A percentile compares a stretch with the other conserved stretches of the same genome.
Evolutionary conservation across 768 basidiomycete species (phyloP).

Genomic region (Lanmaoa rubissima): DNA sequence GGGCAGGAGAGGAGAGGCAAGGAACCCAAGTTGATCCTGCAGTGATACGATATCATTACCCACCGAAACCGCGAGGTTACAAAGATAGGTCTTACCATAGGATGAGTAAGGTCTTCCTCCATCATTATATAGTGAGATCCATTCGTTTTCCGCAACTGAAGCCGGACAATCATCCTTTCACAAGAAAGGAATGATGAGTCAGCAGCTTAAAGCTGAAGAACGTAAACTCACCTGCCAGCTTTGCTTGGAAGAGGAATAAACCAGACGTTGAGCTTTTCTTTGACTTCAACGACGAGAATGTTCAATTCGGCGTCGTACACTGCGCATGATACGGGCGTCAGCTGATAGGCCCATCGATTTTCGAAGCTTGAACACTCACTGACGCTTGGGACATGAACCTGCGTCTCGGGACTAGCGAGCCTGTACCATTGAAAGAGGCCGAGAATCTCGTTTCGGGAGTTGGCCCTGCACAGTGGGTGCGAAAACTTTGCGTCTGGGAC

Average conservation of each 20-base stretch:
- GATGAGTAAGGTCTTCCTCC: constrained; percentile 62
- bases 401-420: constrained; percentile 52
- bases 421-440: constrained; percentile 66
- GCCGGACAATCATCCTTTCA: constrained; percentile 45
- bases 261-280: constrained; percentile 35
- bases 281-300: constrained; percentile 49
- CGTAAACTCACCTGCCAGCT: constrained; percentile 43
- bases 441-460: constrained; percentile 53
- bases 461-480: constrained; percentile 57
- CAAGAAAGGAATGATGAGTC: not conserved
- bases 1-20: constrained; percentile 24
- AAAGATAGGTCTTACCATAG: constrained; percentile 37
- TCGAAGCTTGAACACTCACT: constrained; percentile 34
- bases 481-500: constrained; percentile 53
- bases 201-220: not conserved
- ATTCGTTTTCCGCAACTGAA: constrained; percentile 47
- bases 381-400: constrained; percentile 41
- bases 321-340: constrained; percentile 20
- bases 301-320: constrained; percentile 47
- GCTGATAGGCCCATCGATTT: not conserved
- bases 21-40: constrained; percentile 22
- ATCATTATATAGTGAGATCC: constrained; percentile 44
- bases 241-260: constrained; percentile 53
- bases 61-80: not conserved
- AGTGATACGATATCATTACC: not conserved